These are phyloP conservation scores for Pisolithus albus DNA, from an alignment of 768 basidiomycete genomes.

Conservation along the genomic window DNA sequence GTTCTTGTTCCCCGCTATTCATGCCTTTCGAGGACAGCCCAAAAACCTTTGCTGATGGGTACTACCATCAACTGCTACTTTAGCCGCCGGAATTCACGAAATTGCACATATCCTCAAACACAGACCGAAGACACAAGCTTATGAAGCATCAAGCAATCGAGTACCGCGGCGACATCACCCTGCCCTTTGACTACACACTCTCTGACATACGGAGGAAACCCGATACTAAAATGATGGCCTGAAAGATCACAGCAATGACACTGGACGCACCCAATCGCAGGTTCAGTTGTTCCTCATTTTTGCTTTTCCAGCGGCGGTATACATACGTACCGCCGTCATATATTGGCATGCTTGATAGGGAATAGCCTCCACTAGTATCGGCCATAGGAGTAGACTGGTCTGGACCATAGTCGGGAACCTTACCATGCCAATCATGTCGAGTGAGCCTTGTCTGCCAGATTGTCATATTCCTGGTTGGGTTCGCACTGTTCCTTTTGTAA, in stretches of 20 bases:
- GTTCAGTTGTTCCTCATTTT: neutral
- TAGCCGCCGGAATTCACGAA: too few relatives aligned
- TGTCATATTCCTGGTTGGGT: conserved; percentile 34
- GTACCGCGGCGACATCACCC: conserved; percentile 64
- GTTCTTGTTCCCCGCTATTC: too few relatives aligned
- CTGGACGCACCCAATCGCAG: neutral
- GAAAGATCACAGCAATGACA: conserved; percentile 29
- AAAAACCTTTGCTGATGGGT: too few relatives aligned
- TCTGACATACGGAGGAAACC: conserved; percentile 58
- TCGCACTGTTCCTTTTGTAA: conserved; percentile 55
- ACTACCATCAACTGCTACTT: too few relatives aligned
- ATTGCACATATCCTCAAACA: too few relatives aligned
- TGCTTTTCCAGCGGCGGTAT: too few relatives aligned
- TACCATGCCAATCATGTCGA: neutral
- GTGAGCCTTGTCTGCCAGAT: neutral
- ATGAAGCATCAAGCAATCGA: conserved; percentile 72
- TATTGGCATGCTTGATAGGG: too few relatives aligned
- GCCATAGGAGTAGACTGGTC: too few relatives aligned
- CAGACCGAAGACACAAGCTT: conserved; percentile 50
- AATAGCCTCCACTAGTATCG: too few relatives aligned
- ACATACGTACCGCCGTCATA: neutral
- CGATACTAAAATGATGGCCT: conserved; percentile 42
- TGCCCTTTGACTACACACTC: conserved; percentile 77
- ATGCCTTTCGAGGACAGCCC: too few relatives aligned
- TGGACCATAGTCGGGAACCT: neutral